Percentiles rank a stretch among this genome's conserved stretches.
Evolutionary conservation across 306 rosid species (phyloP).

Genomic region (Sphenostylis stenocarpa): DNA sequence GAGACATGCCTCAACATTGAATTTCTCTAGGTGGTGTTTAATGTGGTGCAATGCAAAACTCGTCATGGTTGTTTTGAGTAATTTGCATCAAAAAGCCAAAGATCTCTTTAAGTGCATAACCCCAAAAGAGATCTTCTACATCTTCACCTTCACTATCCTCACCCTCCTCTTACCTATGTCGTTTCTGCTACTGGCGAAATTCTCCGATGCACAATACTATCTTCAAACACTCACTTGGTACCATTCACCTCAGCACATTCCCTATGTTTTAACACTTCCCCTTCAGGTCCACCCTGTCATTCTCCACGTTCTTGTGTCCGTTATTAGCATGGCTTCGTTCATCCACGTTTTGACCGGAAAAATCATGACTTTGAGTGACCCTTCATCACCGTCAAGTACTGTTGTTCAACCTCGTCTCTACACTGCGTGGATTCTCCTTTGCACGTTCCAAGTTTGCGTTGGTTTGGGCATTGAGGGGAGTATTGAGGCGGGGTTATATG

Average conservation of each 20-base stretch:
- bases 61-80: constrained; percentile 21
- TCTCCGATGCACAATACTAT: constrained; percentile 40
- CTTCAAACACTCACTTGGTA: constrained; percentile 31
- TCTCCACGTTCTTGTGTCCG: constrained; percentile 52
- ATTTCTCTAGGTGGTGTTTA: background rate
- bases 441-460: constrained; percentile 65
- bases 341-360: constrained; percentile 51
- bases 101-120: constrained; percentile 22
- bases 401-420: constrained; percentile 40
- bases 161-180: constrained; percentile 73
- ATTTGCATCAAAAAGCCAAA: constrained; percentile 30
- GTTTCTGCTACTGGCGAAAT: constrained; percentile 70
- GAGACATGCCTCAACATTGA: constrained; percentile 8
- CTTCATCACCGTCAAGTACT: background rate
- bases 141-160: constrained; percentile 60
- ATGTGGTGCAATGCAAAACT: background rate
- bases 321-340: constrained; percentile 47
- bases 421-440: constrained; percentile 66
- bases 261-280: constrained; percentile 36
- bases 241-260: background rate
- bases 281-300: constrained; percentile 39
- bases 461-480: constrained; percentile 64
- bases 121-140: constrained; percentile 51
- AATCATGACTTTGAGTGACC: constrained; percentile 16
- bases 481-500: constrained; percentile 38